A percentile compares a stretch with the other conserved stretches of the same genome.
These are phyloP conservation scores for Poronia punctata DNA, from an alignment of 495 filamentous ascomycete genomes.

Conservation along the genomic window DNA sequence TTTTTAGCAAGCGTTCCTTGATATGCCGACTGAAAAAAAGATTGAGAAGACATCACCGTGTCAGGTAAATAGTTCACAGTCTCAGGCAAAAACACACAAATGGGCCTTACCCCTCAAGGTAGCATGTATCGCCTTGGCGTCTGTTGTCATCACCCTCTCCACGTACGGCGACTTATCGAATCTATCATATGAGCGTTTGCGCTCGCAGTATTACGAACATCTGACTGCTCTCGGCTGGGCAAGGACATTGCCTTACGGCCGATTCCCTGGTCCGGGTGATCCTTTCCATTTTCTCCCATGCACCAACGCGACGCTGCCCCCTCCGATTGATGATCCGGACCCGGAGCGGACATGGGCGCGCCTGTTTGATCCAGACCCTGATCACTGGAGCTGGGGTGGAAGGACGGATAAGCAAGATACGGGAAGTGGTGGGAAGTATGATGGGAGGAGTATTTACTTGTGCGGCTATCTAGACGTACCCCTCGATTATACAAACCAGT, in stretches of 20 bases:
- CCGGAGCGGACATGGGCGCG: conserved; percentile 29
- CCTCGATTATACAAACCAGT: conserved; percentile 39
- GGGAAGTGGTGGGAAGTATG: conserved; percentile 15
- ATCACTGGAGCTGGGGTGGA: conserved; percentile 37
- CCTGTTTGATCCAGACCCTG: conserved; percentile 35
- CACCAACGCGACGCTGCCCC: conserved; percentile 29
- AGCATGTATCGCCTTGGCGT: too few relatives aligned
- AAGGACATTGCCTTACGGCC: conserved; percentile 26
- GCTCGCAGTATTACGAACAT: conserved; percentile 11
- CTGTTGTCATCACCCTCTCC: too few relatives aligned
- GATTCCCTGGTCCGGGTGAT: conserved; percentile 31
- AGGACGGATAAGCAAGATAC: not conserved
- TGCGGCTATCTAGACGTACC: conserved; percentile 42
- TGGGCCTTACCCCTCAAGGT: too few relatives aligned
- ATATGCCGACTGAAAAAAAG: too few relatives aligned
- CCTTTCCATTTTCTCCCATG: conserved; percentile 39
- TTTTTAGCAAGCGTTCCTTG: too few relatives aligned
- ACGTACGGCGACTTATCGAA: conserved; percentile 10
- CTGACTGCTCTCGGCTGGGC: conserved; percentile 5
- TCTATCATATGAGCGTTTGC: conserved; percentile 16
- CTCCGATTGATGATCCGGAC: conserved; percentile 28
- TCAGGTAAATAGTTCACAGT: too few relatives aligned
- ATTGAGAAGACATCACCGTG: too few relatives aligned
- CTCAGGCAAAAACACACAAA: too few relatives aligned
- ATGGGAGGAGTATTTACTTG: conserved; percentile 36